Evolutionary conservation across 331 rosid genomes (phyloP).

Genomic region (Malus hybrid): DNA sequence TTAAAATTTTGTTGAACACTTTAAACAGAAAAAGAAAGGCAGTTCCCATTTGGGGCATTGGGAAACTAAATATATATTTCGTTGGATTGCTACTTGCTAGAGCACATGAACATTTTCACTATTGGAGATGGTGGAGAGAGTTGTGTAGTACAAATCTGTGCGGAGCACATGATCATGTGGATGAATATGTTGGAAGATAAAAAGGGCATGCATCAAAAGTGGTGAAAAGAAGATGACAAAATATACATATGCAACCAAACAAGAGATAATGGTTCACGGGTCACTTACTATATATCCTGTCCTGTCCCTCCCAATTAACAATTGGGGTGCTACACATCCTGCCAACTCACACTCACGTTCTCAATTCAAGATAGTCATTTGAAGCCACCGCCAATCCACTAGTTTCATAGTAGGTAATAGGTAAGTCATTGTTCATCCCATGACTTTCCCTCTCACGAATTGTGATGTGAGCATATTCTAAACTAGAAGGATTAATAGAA

Average conservation of each 20-base stretch:
- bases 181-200: slow-evolving; percentile 6
- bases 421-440: background rate
- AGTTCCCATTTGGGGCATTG: background rate
- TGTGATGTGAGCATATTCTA: background rate
- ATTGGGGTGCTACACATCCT: background rate
- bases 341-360: background rate
- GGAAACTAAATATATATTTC: background rate
- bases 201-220: slow-evolving; percentile 14
- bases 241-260: background rate
- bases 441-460: background rate
- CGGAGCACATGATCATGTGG: slow-evolving; percentile 35
- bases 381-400: background rate
- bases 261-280: slow-evolving; percentile 53
- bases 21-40: too few species aligned
- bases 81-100: background rate
- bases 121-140: background rate
- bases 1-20: too few species aligned
- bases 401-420: background rate
- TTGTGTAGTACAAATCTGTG: slow-evolving; percentile 10
- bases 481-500: too few species aligned
- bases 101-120: background rate
- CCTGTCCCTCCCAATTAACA: slow-evolving; percentile 9
- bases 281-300: slow-evolving; percentile 20
- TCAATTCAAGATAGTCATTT: background rate
- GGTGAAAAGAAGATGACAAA: slow-evolving; percentile 51